These are phyloP conservation scores for Lepidium aucheri DNA, from an alignment of 345 rosid genomes.

Conservation along the genomic window DNA sequence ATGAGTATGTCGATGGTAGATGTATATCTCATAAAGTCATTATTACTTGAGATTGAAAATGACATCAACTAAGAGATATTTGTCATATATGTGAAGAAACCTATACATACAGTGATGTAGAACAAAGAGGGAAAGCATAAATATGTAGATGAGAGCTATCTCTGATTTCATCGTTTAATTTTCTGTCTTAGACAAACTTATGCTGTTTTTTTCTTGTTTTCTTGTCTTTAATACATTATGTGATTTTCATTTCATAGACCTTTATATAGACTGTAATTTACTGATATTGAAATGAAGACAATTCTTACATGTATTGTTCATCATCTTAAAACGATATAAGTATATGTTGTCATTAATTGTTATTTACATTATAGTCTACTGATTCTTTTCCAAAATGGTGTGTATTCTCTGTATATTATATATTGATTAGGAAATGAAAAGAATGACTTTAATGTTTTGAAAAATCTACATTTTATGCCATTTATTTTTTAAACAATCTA, in stretches of 20 bases:
- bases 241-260: background rate
- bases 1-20: background rate
- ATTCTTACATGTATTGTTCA: background rate
- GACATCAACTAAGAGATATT: background rate
- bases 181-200: background rate
- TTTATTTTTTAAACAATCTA: no score
- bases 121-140: background rate
- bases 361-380: background rate
- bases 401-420: background rate
- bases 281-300: background rate
- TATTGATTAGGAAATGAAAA: background rate
- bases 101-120: background rate
- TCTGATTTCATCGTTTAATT: background rate
- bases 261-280: background rate
- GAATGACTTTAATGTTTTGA: background rate
- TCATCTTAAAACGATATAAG: background rate
- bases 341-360: background rate
- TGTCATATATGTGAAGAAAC: background rate
- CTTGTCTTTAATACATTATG: background rate
- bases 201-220: background rate
- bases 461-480: no score
- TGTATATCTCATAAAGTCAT: no score
- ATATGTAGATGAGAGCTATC: background rate
- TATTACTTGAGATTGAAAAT: background rate
- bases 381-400: background rate